Evolutionary conservation across 192 early-diverging fungal species (phyloP).

Genomic region (Phlyctochytrium planicorne): DNA sequence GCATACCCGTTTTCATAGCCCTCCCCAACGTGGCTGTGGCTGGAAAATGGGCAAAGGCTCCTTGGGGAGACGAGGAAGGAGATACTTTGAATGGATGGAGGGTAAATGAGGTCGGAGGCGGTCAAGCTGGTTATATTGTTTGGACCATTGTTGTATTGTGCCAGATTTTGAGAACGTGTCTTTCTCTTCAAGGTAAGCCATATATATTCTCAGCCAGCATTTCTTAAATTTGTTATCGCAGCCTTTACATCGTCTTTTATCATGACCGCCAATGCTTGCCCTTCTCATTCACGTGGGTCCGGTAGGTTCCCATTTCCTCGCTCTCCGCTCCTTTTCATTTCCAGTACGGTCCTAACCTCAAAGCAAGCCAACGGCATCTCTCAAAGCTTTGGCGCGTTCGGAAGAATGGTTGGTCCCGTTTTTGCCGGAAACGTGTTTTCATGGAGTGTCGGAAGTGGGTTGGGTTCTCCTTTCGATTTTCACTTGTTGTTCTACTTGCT

Average conservation of each 20-base stretch:
- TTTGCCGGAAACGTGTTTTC: conserved; percentile 1
- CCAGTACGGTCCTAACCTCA: too few species aligned
- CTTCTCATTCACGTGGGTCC: background rate
- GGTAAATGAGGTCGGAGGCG: background rate
- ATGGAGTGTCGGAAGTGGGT: background rate
- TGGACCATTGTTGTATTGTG: background rate
- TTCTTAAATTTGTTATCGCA: too few species aligned
- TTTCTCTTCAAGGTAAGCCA: background rate
- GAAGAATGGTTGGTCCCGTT: background rate
- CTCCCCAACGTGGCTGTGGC: background rate
- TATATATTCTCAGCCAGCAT: background rate
- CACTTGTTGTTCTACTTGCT: background rate
- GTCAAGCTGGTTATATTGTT: background rate
- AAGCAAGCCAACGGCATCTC: background rate
- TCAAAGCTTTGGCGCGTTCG: background rate
- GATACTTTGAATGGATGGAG: too few species aligned
- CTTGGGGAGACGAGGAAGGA: background rate
- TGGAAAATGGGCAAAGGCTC: background rate
- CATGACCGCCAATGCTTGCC: background rate
- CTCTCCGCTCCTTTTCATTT: too few species aligned
- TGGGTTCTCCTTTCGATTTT: background rate
- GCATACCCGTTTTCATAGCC: too few species aligned
- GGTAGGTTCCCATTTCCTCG: too few species aligned
- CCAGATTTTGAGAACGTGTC: background rate
- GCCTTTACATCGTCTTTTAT: background rate